A percentile compares a stretch with the other conserved stretches of the same genome.
phyloP scores from a whole-genome alignment of 768 basidiomycete species.

The Leccinum variicolor region DNA sequence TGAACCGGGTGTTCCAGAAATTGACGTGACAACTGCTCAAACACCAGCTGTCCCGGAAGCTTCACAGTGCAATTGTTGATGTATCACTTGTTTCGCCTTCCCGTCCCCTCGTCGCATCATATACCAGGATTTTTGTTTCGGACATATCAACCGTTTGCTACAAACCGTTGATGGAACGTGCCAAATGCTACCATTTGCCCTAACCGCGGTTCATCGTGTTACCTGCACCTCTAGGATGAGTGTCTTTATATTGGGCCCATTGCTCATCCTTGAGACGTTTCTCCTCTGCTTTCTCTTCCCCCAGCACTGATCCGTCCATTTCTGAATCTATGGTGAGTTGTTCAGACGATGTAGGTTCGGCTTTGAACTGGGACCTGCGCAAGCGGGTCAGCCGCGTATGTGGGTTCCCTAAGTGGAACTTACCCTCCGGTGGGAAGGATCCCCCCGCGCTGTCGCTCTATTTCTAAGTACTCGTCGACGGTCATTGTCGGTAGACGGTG shows the following conservation, averaged over 20 bases:
- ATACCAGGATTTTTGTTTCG: constrained; percentile 28
- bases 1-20: constrained; percentile 51
- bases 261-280: constrained; percentile 84
- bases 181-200: constrained; percentile 7
- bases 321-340: constrained; percentile 78
- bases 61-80: constrained; percentile 79
- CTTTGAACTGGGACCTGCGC: constrained; percentile 61
- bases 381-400: constrained; percentile 6
- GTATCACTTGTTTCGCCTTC: not conserved
- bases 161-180: constrained; percentile 6
- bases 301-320: constrained; percentile 72
- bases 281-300: constrained; percentile 67
- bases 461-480: constrained; percentile 89
- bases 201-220: constrained; percentile 93
- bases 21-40: constrained; percentile 80
- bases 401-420: constrained; percentile 27
- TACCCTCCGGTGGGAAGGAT: constrained; percentile 88
- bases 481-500: constrained; percentile 93
- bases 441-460: constrained; percentile 80
- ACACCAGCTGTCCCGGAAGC: constrained; percentile 77
- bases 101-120: constrained; percentile 16
- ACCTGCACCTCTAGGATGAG: constrained; percentile 85
- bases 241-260: constrained; percentile 88
- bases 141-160: constrained; percentile 19
- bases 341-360: constrained; percentile 69